Base-by-base conservation (phyloP, 805 yeast species). In the Metschnikowia hibisci region DNA sequence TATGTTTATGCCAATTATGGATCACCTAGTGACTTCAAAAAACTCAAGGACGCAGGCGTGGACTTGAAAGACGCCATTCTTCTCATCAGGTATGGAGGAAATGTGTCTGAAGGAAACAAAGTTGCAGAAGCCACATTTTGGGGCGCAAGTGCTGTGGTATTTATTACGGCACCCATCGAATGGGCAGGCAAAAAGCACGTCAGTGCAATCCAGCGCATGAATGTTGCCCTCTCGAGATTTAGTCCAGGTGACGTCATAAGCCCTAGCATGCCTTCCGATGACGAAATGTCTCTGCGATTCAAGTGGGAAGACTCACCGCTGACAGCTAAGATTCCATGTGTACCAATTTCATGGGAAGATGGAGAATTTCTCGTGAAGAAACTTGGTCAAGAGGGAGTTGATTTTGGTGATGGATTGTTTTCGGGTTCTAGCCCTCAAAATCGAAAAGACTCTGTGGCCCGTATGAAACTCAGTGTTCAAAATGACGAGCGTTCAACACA, bases 221-320 rank as follows among this genome's bases (percentile, higher is more conserved):
- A 83, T 33, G 84, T 81, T 4, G 84, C 81, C 0, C 61, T 78
- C 28, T 73, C 82, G 0, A 78, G 82, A 43, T 64, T 63, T 41
- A 76, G 78, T 44, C 77, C 91, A 1, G 97, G 97, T 7, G 93
- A 89, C 60, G 77, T 88, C 3, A 58, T 86, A 28, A 74, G 85
- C 3, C 95, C 96, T 0, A 96, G 95, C 2, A 80, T 84, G 81
- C 70, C 82, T 0, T 66, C 77, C 16, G 66, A 59, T 15, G 65
- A 65, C 31, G 67, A 66, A 16, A 60, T 62, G 43, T 63, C 63
- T 34, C 67, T 67, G 12, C 67, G 71, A 43, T 56, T 68, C 13
- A 64, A 62, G 11, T 66, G 80, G 65, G 61, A 68, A 4, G 64
- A 76, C 12, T 76, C 86, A 0, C 58, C 58, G 4, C 68, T 77